A percentile compares a stretch with the other conserved stretches of the same genome.
Conservation (phyloP, 2,329 filamentous ascomycete species). For the Trichoderma sp. region DNA sequence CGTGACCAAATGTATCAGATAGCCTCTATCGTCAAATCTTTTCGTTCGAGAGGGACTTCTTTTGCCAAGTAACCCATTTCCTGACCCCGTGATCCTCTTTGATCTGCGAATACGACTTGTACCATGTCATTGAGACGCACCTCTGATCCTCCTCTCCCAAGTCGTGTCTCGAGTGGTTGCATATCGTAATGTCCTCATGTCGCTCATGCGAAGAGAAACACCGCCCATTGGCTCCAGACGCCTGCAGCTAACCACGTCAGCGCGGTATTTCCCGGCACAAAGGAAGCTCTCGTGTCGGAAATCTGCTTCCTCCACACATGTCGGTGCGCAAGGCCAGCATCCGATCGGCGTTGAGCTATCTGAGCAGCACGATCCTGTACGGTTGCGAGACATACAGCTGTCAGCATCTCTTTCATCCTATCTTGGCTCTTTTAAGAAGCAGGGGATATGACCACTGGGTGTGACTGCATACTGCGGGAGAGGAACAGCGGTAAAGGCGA, state of each 20-base stretch:
- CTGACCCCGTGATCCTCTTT: background rate
- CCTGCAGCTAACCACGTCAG: constrained; percentile 13
- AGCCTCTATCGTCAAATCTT: background rate
- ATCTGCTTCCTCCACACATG: constrained; percentile 17
- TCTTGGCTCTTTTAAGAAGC: background rate
- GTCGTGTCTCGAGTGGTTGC: constrained; percentile 22
- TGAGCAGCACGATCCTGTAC: constrained; percentile 21
- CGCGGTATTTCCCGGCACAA: constrained; percentile 18
- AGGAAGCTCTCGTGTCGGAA: constrained; percentile 6
- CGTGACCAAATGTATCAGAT: background rate
- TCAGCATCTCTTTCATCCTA: constrained; percentile 21
- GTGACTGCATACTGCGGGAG: background rate
- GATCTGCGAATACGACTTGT: constrained; percentile 1
- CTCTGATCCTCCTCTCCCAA: constrained; percentile 2
- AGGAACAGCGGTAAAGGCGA: background rate
- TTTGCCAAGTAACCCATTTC: background rate
- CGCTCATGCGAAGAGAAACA: background rate
- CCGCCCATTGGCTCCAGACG: constrained; percentile 2
- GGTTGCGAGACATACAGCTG: constrained; percentile 24
- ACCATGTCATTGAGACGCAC: constrained; percentile 10
- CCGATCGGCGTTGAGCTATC: constrained; percentile 12
- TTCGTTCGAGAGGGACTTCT: background rate
- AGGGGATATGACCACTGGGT: constrained; percentile 6
- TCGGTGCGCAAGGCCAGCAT: constrained; percentile 1
- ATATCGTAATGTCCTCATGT: constrained; percentile 11